Evolutionary conservation across 2,329 filamentous ascomycete species (phyloP).

Genomic region (Fusarium subglutinans): DNA sequence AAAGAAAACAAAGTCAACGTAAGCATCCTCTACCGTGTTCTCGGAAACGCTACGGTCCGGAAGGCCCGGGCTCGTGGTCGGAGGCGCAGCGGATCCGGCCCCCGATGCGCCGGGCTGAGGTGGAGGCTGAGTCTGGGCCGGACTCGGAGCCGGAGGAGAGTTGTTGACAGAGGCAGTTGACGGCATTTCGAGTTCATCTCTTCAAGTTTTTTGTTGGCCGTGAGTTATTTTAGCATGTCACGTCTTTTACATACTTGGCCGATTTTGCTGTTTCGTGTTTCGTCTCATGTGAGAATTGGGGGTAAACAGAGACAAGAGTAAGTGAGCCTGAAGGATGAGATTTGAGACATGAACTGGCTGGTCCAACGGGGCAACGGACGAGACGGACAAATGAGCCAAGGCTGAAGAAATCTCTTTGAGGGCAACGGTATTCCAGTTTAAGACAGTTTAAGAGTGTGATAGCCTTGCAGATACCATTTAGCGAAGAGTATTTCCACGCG

Average conservation of each 20-base stretch:
- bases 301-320: slow-evolving; percentile 7
- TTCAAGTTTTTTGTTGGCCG: not conserved
- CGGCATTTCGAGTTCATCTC: slow-evolving; percentile 40
- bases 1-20: slow-evolving; percentile 85
- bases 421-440: slow-evolving; percentile 7
- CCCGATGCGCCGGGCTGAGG: slow-evolving; percentile 29
- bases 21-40: slow-evolving; percentile 81
- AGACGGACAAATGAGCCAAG: not conserved
- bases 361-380: slow-evolving; percentile 10
- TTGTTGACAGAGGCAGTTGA: slow-evolving; percentile 26
- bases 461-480: not conserved
- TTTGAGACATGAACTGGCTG: slow-evolving; percentile 32
- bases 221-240: not conserved
- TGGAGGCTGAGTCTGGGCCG: slow-evolving; percentile 19
- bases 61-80: slow-evolving; percentile 50
- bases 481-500: not conserved
- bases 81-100: slow-evolving; percentile 28
- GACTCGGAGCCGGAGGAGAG: slow-evolving; percentile 16
- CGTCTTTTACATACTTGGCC: slow-evolving; percentile 20
- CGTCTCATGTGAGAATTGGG: slow-evolving; percentile 17
- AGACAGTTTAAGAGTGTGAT: not conserved
- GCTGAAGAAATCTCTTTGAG: not conserved
- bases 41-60: slow-evolving; percentile 75
- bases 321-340: slow-evolving; percentile 1
- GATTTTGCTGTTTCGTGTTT: slow-evolving; percentile 18